These are phyloP conservation scores for Tricharina praecox DNA, from an alignment of 495 filamentous ascomycete species.

Conservation along the genomic window DNA sequence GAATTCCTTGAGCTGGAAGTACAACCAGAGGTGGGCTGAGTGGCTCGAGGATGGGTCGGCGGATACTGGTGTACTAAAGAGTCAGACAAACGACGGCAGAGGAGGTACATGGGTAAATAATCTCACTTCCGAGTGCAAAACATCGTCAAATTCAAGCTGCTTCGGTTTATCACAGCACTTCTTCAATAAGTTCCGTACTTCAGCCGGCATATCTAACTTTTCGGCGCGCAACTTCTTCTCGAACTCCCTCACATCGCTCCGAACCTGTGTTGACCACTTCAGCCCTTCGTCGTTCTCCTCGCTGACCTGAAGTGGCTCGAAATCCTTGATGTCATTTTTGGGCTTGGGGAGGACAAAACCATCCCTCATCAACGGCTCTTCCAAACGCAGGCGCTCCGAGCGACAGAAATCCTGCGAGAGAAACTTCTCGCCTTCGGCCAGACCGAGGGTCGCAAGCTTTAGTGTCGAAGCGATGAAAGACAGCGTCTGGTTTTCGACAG, in stretches of 20 bases:
- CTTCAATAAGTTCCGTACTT: constrained; percentile 27
- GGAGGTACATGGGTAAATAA: too few relatives aligned
- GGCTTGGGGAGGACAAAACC: background rate
- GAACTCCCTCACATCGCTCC: constrained; percentile 19
- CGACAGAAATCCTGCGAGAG: background rate
- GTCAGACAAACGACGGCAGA: too few relatives aligned
- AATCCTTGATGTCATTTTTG: background rate
- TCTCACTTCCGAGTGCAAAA: too few relatives aligned
- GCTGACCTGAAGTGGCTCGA: constrained; percentile 4
- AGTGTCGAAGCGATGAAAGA: background rate
- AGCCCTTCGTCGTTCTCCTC: constrained; percentile 31
- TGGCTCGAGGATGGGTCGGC: constrained; percentile 1
- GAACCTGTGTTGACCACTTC: constrained; percentile 27
- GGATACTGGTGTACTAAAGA: too few relatives aligned
- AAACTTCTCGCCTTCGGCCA: background rate
- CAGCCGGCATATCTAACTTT: constrained; percentile 28
- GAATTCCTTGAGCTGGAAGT: background rate
- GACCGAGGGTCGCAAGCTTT: background rate
- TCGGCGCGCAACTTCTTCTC: constrained; percentile 22
- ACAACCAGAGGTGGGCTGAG: background rate
- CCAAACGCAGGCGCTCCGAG: background rate
- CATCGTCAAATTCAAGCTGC: constrained; percentile 8
- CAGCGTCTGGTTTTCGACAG: background rate
- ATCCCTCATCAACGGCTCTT: background rate
- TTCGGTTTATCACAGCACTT: constrained; percentile 16